A percentile compares a stretch with the other conserved stretches of the same genome.
Conservation (phyloP, 2,329 filamentous ascomycete genomes). For the Fusarium sp. region DNA sequence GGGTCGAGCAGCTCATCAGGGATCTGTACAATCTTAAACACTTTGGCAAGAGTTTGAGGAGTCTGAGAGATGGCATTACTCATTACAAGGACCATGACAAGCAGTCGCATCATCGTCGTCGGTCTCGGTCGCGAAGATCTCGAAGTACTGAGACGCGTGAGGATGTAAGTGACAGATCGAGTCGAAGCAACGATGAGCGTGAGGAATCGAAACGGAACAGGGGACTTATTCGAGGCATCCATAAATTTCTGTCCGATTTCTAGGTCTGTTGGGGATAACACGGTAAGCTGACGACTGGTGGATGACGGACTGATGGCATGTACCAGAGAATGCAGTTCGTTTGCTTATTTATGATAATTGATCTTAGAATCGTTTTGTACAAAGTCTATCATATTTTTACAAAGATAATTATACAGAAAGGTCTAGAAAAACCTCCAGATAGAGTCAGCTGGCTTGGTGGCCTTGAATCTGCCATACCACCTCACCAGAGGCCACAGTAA, state of each 20-base stretch:
- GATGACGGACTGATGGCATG: neutral
- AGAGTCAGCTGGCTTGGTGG: slow-evolving; percentile 53
- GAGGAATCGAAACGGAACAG: neutral
- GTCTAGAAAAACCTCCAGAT: slow-evolving; percentile 58
- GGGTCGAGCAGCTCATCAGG: neutral
- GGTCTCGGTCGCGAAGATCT: neutral
- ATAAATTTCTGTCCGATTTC: neutral
- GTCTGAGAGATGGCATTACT: neutral
- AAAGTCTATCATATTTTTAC: neutral
- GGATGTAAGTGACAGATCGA: neutral
- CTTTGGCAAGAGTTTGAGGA: slow-evolving; percentile 14
- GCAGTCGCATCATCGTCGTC: neutral
- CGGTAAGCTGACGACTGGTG: neutral
- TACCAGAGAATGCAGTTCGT: neutral
- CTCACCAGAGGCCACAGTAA: slow-evolving; percentile 55
- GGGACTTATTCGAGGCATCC: neutral
- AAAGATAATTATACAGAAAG: neutral
- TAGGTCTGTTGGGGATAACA: accelerated
- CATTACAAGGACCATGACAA: neutral
- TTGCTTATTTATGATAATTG: neutral
- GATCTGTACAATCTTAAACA: slow-evolving; percentile 24
- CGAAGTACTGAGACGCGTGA: neutral
- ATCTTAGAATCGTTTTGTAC: neutral
- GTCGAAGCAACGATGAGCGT: neutral
- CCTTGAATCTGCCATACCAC: slow-evolving; percentile 57